These are phyloP conservation scores for Naganishia randhawae DNA, from an alignment of 768 basidiomycete species.

Conservation along the genomic window DNA sequence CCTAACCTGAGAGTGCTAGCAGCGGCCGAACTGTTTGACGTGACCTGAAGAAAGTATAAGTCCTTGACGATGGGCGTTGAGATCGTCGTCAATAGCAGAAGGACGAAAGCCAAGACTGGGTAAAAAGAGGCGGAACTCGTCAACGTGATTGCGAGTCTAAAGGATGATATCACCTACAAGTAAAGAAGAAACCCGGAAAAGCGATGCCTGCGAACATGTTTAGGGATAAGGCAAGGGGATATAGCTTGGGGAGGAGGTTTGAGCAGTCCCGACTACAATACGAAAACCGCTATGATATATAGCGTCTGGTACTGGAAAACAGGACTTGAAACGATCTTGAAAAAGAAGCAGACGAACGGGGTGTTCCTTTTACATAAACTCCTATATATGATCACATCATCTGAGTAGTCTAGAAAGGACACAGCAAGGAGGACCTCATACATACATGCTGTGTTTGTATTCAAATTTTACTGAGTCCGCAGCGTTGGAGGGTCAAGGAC, in stretches of 20 bases:
- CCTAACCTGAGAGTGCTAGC: slow-evolving; percentile 7
- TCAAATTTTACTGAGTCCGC: neutral
- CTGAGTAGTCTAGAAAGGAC: neutral
- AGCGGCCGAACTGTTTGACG: neutral
- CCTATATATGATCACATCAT: neutral
- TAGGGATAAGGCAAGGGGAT: neutral
- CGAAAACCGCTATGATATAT: too few species aligned
- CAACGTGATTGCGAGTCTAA: neutral
- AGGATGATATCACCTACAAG: slow-evolving; percentile 5
- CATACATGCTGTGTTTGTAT: too few species aligned
- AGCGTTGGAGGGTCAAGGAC: neutral
- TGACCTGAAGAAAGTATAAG: slow-evolving; percentile 60
- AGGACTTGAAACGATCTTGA: neutral
- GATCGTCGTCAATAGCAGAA: slow-evolving; percentile 70
- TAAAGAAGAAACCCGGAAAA: slow-evolving; percentile 21
- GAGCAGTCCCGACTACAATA: too few species aligned
- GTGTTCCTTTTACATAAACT: neutral
- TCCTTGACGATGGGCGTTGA: slow-evolving; percentile 70
- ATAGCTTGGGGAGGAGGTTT: neutral
- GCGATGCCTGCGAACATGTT: slow-evolving; percentile 19
- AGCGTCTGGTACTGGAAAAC: too few species aligned
- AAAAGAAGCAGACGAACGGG: neutral
- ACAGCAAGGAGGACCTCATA: neutral
- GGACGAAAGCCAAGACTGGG: slow-evolving; percentile 60
- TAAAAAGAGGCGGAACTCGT: neutral